Conservation (phyloP, 805 yeast genomes). For the Starmerella sp. region DNA sequence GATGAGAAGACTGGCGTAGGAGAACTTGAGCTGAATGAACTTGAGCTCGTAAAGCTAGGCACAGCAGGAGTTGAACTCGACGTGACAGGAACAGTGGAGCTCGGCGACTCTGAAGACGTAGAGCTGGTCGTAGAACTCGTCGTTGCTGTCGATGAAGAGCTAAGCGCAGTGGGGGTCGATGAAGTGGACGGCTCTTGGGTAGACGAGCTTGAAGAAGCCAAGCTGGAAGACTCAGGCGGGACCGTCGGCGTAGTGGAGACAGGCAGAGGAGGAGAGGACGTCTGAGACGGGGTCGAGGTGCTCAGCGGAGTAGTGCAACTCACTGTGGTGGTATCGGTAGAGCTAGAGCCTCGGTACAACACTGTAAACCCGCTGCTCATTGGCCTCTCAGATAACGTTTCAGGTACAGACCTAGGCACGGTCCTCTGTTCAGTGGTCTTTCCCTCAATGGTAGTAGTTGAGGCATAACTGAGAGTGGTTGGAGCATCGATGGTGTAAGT, state of each 20-base stretch:
- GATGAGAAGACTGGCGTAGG: too few relatives aligned
- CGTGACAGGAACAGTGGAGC: neutral
- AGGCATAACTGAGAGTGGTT: slow-evolving; percentile 11
- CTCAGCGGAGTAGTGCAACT: neutral
- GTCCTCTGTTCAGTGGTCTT: neutral
- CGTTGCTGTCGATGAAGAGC: neutral
- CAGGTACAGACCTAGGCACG: neutral
- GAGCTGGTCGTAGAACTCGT: too few relatives aligned
- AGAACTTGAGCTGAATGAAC: too few relatives aligned
- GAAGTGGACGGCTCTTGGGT: neutral
- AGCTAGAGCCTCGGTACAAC: neutral
- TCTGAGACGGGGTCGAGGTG: neutral
- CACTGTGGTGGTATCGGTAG: neutral
- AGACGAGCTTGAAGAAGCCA: neutral
- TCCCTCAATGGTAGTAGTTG: neutral
- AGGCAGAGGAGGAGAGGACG: neutral
- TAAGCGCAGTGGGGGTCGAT: neutral
- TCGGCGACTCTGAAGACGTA: too few relatives aligned
- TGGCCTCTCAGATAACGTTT: neutral
- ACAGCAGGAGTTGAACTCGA: neutral
- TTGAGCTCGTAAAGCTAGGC: too few relatives aligned
- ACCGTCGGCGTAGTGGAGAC: too few relatives aligned
- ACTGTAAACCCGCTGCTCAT: neutral
- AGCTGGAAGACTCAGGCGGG: neutral
- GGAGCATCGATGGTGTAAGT: slow-evolving; percentile 11